Percentiles rank a stretch among this genome's conserved stretches.
phyloP scores from a whole-genome alignment of 2,329 filamentous ascomycete species.

The Cordyceps tenuipes region DNA sequence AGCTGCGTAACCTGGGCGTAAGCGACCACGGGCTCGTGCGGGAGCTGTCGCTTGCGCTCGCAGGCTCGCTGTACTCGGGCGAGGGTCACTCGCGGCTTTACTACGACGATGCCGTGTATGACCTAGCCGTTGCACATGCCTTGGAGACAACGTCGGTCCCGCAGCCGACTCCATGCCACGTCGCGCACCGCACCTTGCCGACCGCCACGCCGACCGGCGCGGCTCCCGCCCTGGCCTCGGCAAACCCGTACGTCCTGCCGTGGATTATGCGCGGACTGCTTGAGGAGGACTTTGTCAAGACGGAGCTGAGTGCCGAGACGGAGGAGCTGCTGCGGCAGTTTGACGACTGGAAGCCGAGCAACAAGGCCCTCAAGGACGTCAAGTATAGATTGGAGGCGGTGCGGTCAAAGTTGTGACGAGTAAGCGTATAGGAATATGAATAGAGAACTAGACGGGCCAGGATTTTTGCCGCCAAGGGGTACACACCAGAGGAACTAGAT shows the following conservation, averaged over 20 bases:
- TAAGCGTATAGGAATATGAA: neutral
- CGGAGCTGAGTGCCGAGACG: slow-evolving; percentile 68
- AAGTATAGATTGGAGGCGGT: slow-evolving; percentile 91
- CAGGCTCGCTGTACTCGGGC: slow-evolving; percentile 82
- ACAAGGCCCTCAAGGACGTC: slow-evolving; percentile 89
- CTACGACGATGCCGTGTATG: slow-evolving; percentile 79
- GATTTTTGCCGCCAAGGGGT: neutral
- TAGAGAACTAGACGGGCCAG: neutral
- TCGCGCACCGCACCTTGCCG: slow-evolving; percentile 18
- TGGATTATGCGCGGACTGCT: slow-evolving; percentile 93
- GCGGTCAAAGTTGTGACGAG: slow-evolving; percentile 61
- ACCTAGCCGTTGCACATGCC: slow-evolving; percentile 63
- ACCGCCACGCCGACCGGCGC: slow-evolving; percentile 11
- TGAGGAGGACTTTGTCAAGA: slow-evolving; percentile 85
- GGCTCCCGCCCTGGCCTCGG: slow-evolving; percentile 33
- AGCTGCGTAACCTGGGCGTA: slow-evolving; percentile 86
- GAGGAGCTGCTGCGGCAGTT: slow-evolving; percentile 75
- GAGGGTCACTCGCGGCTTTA: slow-evolving; percentile 93
- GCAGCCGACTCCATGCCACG: slow-evolving; percentile 15
- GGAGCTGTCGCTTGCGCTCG: slow-evolving; percentile 79
- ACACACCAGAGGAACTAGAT: neutral
- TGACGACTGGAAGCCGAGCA: slow-evolving; percentile 85
- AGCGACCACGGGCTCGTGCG: slow-evolving; percentile 89
- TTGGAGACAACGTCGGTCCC: slow-evolving; percentile 51
- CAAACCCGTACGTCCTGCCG: slow-evolving; percentile 84